Evolutionary conservation across 2,329 filamentous ascomycete genomes (phyloP).

Genomic region (Aspergillus brasiliensis): DNA sequence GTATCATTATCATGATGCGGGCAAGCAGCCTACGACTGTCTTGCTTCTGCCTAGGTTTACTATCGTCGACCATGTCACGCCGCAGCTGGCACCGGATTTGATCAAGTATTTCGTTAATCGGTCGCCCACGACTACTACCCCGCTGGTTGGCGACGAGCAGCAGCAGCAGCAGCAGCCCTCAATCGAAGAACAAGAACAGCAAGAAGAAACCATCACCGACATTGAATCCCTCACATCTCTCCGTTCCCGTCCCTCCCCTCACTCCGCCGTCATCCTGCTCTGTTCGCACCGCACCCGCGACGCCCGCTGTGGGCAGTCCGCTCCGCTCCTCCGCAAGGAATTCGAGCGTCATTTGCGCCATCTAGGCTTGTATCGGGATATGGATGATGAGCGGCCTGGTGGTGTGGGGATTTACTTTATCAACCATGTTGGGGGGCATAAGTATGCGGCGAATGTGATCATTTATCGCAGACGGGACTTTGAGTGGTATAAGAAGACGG

Average conservation of each 20-base stretch:
- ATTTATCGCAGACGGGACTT: constrained; percentile 70
- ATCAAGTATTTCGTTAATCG: constrained; percentile 70
- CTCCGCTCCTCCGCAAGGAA: constrained; percentile 83
- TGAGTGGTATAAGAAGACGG: constrained; percentile 35
- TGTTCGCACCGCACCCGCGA: constrained; percentile 95
- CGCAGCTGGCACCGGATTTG: constrained; percentile 69
- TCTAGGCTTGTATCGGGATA: constrained; percentile 79
- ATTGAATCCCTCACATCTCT: constrained; percentile 45
- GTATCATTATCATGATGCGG: constrained; percentile 60
- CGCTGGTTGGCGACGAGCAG: constrained; percentile 47
- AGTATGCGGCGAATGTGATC: constrained; percentile 93
- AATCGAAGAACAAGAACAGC: constrained; percentile 4
- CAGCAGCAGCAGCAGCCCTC: constrained; percentile 17
- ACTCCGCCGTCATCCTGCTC: constrained; percentile 84
- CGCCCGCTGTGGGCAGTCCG: constrained; percentile 90
- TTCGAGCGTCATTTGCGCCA: constrained; percentile 86
- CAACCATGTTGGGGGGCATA: constrained; percentile 93
- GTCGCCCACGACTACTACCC: constrained; percentile 72
- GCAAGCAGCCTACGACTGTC: constrained; percentile 70
- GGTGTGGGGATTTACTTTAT: constrained; percentile 97
- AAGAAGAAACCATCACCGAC: constrained; percentile 7
- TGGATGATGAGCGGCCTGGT: constrained; percentile 84
- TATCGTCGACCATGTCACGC: constrained; percentile 80
- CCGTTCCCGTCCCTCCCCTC: constrained; percentile 69
- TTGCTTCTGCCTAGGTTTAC: constrained; percentile 84